Conservation (phyloP, 139 green algal genomes). For the Tetraselmis chui region DNA sequence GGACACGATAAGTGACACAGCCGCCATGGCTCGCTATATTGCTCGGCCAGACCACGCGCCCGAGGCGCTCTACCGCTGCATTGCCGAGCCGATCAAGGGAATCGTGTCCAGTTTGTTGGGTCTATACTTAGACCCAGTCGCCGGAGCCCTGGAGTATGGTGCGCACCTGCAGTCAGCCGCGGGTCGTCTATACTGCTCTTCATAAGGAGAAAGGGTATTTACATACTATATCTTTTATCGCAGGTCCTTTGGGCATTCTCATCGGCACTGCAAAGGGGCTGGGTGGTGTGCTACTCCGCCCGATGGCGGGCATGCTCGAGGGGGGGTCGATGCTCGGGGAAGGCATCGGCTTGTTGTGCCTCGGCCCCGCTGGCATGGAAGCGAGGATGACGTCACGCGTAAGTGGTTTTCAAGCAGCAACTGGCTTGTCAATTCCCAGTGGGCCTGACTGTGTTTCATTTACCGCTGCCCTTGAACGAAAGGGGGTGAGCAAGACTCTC, state of each 20-base stretch:
- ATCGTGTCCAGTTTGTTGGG: neutral
- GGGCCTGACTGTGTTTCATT: too few relatives aligned
- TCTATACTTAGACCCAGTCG: neutral
- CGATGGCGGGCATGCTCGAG: constrained; percentile 53
- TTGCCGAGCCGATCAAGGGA: neutral
- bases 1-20: constrained; percentile 41
- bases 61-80: neutral
- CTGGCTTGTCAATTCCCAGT: too few relatives aligned
- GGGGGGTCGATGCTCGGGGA: constrained; percentile 40
- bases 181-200: too few relatives aligned
- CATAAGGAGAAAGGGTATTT: too few relatives aligned
- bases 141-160: neutral
- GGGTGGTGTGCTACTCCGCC: constrained; percentile 49
- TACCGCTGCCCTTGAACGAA: too few relatives aligned
- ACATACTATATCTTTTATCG: too few relatives aligned
- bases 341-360: constrained; percentile 57
- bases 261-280: constrained; percentile 57
- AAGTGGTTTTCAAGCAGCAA: too few relatives aligned
- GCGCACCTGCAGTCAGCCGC: neutral
- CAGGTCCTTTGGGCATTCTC: constrained; percentile 38
- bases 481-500: too few relatives aligned
- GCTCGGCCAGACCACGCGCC: neutral
- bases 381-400: constrained; percentile 1
- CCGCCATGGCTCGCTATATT: constrained; percentile 7
- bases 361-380: constrained; percentile 75